Evolutionary conservation across 176 grass and related monocot genomes (phyloP), one percentile per base, ranked within the genome.

Genomic region (Carex myosuroides): DNA sequence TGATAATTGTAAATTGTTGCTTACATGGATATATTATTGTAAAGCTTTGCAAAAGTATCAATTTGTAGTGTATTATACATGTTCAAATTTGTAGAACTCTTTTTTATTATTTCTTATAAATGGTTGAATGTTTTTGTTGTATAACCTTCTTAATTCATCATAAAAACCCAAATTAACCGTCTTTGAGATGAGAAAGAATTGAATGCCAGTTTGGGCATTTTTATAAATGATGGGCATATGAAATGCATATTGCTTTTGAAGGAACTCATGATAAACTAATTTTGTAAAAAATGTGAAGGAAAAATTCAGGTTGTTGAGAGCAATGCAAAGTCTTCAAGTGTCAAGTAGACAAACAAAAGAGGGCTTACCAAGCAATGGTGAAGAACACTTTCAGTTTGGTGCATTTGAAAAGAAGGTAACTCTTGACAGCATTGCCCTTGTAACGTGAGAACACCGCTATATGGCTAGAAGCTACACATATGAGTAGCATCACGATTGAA

Each of bases 331-430:
- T 64, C 42, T 64, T 64, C 61, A 26, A 64, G 22, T 29, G 22
- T 64, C 61, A 64, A 29, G 62, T 64, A 64, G 64, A 6, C 64
- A 13, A 64, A 61, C 24, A 18, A 13, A 21, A 87, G 81, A 79
- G 26, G 22, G 82, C 94, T 94, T 88, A 97, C 92, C 92, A 88
- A 1, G 94, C 83, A 61, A 97, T 80, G 81, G 67, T 42, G 10
- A 94, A 94, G 70, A 94, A 97, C 12, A 87, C 86, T 11, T 89
- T 69, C 81, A 97, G 64, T 79, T 87, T 84, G 57, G 87, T 85
- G 85, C 90, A 92, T 52, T 85, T 86, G 68, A 94, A 94, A 44
- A 97, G 77, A 60, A 80, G 84, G 39, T 81, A 56, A 0, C 20
- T 54, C 61, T 92, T 89, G 81, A 94, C 89, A 8, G 85, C 73